phyloP scores from a whole-genome alignment of 2,329 filamentous ascomycete genomes.

The Cryphonectria naterciae region DNA sequence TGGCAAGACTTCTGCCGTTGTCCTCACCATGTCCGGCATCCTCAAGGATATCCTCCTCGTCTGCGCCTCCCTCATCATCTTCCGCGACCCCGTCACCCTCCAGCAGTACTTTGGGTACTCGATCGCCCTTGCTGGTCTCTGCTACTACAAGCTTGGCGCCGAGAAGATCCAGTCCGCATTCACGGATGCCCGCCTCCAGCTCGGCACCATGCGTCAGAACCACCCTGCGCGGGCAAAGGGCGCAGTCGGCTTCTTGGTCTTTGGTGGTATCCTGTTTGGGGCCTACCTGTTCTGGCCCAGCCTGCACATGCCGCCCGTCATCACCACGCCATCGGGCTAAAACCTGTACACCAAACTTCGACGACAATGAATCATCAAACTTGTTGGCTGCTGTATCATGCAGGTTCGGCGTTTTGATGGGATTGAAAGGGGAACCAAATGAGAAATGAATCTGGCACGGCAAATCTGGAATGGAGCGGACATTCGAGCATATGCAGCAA shows the following conservation, averaged over 20 bases:
- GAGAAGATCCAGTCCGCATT: slow-evolving; percentile 29
- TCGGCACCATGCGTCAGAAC: slow-evolving; percentile 27
- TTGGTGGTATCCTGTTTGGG: slow-evolving; percentile 23
- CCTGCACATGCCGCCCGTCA: slow-evolving; percentile 25
- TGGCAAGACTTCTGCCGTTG: slow-evolving; percentile 74
- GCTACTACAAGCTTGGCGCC: slow-evolving; percentile 36
- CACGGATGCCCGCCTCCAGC: slow-evolving; percentile 27
- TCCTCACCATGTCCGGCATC: slow-evolving; percentile 73
- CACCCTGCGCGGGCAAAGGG: slow-evolving; percentile 29
- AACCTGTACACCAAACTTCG: background rate
- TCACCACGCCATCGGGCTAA: slow-evolving; percentile 24
- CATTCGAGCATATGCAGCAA: background rate
- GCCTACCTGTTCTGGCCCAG: slow-evolving; percentile 29
- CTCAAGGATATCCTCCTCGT: slow-evolving; percentile 76
- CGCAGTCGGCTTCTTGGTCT: slow-evolving; percentile 24
- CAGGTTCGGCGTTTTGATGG: slow-evolving; percentile 17
- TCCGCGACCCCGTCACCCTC: slow-evolving; percentile 65
- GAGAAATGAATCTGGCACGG: background rate
- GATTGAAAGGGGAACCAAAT: background rate
- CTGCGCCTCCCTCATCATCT: slow-evolving; percentile 67
- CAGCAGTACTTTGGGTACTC: slow-evolving; percentile 73
- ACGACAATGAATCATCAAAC: background rate
- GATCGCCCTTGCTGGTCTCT: slow-evolving; percentile 51
- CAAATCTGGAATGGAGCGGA: background rate
- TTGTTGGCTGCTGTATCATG: slow-evolving; percentile 12